Conservation (phyloP, 2,329 filamentous ascomycete genomes). For the Venturia effusa region DNA sequence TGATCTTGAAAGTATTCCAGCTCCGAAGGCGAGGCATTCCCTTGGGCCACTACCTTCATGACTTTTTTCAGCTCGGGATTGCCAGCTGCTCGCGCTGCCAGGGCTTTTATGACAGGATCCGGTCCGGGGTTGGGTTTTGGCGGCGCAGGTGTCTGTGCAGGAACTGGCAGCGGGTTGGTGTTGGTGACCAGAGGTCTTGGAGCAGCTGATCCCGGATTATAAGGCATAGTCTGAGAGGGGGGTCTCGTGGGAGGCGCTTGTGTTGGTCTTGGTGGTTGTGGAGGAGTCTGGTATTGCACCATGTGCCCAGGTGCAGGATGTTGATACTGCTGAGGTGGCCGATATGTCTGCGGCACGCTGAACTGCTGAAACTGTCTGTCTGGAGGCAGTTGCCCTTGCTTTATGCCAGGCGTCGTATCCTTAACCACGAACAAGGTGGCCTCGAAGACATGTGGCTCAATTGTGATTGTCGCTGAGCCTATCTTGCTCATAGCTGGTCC, state of each 20-base stretch:
- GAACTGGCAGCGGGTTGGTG: neutral
- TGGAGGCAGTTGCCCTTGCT: conserved; percentile 3
- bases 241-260: conserved; percentile 12
- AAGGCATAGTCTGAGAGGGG: conserved; percentile 10
- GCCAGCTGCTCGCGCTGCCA: conserved; percentile 64
- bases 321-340: conserved; percentile 5
- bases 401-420: conserved; percentile 27
- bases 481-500: conserved; percentile 55
- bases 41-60: conserved; percentile 74
- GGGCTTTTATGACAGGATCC: conserved; percentile 73
- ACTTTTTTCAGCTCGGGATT: conserved; percentile 63
- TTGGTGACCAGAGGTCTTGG: neutral
- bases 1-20: conserved; percentile 68
- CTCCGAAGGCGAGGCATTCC: conserved; percentile 59
- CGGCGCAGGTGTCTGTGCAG: neutral
- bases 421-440: conserved; percentile 64
- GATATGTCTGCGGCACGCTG: conserved; percentile 2
- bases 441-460: conserved; percentile 72
- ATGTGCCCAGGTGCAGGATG: neutral
- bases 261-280: conserved; percentile 13
- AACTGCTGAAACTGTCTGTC: conserved; percentile 4
- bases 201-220: neutral
- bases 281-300: conserved; percentile 3
- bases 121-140: conserved; percentile 18
- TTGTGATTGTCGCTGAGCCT: conserved; percentile 61